phyloP scores from a whole-genome alignment of 1,139 yeast species.

The Lodderomyces elongisporus region DNA sequence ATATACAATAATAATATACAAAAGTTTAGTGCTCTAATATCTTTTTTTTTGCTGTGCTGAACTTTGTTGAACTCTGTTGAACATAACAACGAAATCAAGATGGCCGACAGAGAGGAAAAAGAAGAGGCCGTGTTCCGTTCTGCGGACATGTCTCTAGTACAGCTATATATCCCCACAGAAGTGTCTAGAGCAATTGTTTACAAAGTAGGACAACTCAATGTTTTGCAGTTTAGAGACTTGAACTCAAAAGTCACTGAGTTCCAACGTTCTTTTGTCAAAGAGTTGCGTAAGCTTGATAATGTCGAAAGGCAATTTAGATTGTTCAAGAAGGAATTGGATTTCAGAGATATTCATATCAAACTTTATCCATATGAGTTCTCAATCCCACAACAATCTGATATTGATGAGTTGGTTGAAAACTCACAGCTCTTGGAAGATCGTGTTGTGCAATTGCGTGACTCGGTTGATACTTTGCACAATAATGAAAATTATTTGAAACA shows the following conservation, averaged over 20 bases:
- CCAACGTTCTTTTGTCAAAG: conserved; percentile 68
- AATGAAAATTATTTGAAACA: conserved; percentile 37
- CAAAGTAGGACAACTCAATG: conserved; percentile 58
- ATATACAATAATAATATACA: no score
- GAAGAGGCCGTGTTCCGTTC: conserved; percentile 78
- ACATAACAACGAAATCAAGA: no score
- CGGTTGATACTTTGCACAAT: conserved; percentile 30
- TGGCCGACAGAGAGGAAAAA: conserved; percentile 40
- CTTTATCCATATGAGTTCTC: conserved; percentile 42
- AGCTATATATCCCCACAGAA: conserved; percentile 69
- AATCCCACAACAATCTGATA: conserved; percentile 52
- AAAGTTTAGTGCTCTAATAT: no score
- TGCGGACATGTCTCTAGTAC: conserved; percentile 77
- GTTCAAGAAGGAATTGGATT: conserved; percentile 45
- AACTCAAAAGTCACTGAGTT: conserved; percentile 64
- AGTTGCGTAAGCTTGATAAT: conserved; percentile 62
- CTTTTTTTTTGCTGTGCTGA: no score
- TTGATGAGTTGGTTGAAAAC: conserved; percentile 69
- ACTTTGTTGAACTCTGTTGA: no score
- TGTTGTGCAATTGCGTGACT: conserved; percentile 35
- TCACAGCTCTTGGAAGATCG: conserved; percentile 51
- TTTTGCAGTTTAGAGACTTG: conserved; percentile 66
- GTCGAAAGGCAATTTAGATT: conserved; percentile 60
- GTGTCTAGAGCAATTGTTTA: conserved; percentile 61
- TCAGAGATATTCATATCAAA: conserved; percentile 40